Evolutionary conservation across 2,329 filamentous ascomycete genomes (phyloP), one percentile per base, ranked within the genome.

Genomic region (Furcasterigmium furcatum): DNA sequence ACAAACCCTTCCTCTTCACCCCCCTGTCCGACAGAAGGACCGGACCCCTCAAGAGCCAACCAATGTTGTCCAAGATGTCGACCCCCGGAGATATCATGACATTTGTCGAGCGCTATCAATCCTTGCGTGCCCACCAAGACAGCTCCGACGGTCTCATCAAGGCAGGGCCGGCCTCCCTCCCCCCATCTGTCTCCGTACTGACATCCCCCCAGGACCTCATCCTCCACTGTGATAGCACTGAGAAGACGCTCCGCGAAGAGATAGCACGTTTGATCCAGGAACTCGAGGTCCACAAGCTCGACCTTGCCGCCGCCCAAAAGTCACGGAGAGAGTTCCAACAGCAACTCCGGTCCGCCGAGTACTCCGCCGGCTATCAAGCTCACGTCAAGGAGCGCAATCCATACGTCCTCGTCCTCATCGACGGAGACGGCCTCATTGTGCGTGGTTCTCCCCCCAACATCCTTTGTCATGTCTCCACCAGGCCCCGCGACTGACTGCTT

Each of bases 401-500:
- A 34, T 85, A 85, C 59, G 68, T 84, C 55, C 62, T 79, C 52
- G 72, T 83, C 32, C 58, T 84, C 52, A 76, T 86, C 53, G 82
- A 85, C 58, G 82, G 81, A 30, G 76, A 86, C 59, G 78, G 79
- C 38, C 70, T 84, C 47, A 66, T 84, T 60, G 81, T 84, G 55
- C 44, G 57, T 56, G 42, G 19, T 16, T 9, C 32, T 22, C 21
- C 9, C 10, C 9, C 5, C 7, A 19, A 1, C 12, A 21, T 21
- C 14, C 29, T 3, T 32, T n/a, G n/a, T n/a, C 12, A 29, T n/a
- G n/a, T n/a, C 30, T 32, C 9, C 30, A 9, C 30, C 13, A 7
- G 14, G n/a, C 16, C 4, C n/a, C 30, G 5, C 9, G 30, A 32
- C 30, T 16, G 30, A 32, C 6, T 32, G 18, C 30, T 32, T 4